Evolutionary conservation across 2,329 filamentous ascomycete species (phyloP), one percentile per base, ranked within the genome.

Genomic region (Aspergillus fijiensis): DNA sequence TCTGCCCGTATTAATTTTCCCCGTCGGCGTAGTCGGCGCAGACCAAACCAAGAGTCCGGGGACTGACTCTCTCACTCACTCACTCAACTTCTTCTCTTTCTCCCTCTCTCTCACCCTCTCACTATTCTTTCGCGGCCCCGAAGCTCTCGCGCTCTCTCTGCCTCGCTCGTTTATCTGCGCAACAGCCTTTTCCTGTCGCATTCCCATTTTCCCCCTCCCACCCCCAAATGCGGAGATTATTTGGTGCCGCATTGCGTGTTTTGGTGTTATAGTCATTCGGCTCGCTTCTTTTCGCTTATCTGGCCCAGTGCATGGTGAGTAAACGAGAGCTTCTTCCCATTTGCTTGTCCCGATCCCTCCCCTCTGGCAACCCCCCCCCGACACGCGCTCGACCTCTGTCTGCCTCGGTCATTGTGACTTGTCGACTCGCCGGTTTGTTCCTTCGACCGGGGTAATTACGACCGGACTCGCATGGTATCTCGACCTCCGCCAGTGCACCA

Each of bases 181-280:
- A 68, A 65, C 64, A 59, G 62, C 64, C 55, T 42, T 55, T 53
- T 55, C 6, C 62, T 60, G 59, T 66, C 64, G 64, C 63, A 67
- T 61, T 62, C 50, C 49, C 55, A 45, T 42, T 39, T 49, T 35
- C 45, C 60, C 29, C 45, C 49, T 48, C 56, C 23, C 58, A 42
- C 55, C 62, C 55, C 51, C 62, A 59, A 49, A 65, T 64, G 68
- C 64, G 63, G 69, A 63, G 63, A 49, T 50, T 64, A 45, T 59
- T 59, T 56, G 63, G 55, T 59, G 56, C 59, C 60, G 58, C 63
- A 60, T 63, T 61, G 58, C 57, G 55, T 60, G 61, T 63, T 65
- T 65, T 67, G 65, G 66, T 66, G 67, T 65, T 63, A 67, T 68
- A 68, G 61, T 62, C 60, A 58, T 63, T 69, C 63, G 67, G 65